Conservation (phyloP, 768 basidiomycete species). For the Lentinula sp. region DNA sequence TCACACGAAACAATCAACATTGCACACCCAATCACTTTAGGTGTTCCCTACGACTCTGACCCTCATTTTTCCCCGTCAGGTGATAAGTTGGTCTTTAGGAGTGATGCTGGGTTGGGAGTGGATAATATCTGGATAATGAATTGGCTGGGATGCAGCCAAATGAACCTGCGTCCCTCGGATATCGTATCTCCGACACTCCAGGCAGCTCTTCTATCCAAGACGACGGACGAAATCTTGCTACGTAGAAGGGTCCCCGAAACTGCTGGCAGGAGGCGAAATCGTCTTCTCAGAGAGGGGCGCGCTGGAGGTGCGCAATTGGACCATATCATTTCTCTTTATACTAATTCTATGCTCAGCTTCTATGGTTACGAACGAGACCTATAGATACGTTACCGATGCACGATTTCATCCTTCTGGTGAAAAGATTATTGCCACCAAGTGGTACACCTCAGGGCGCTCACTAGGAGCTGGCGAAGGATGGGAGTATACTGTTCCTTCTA, state of each 20-base stretch:
- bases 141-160: slow-evolving; percentile 61
- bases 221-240: slow-evolving; percentile 29
- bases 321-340: not conserved
- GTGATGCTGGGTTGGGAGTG: slow-evolving; percentile 66
- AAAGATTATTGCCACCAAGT: slow-evolving; percentile 68
- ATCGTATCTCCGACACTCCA: slow-evolving; percentile 14
- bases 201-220: slow-evolving; percentile 19
- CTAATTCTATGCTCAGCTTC: slow-evolving; percentile 15
- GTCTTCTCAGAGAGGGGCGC: slow-evolving; percentile 36
- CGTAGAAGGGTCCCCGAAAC: slow-evolving; percentile 32
- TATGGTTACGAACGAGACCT: slow-evolving; percentile 67
- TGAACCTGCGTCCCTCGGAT: slow-evolving; percentile 26
- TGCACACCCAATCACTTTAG: slow-evolving; percentile 56
- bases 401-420: slow-evolving; percentile 64
- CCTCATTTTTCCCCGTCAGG: slow-evolving; percentile 70
- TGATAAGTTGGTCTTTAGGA: slow-evolving; percentile 55
- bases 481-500: slow-evolving; percentile 53
- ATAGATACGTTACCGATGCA: slow-evolving; percentile 62
- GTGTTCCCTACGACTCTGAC: slow-evolving; percentile 66
- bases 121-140: slow-evolving; percentile 71
- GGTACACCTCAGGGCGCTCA: slow-evolving; percentile 63
- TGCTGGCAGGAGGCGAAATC: slow-evolving; percentile 23
- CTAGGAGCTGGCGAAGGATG: slow-evolving; percentile 72
- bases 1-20: not conserved
- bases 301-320: slow-evolving; percentile 17